Evolutionary conservation across 352 stramenopile species (phyloP), one percentile per base, ranked within the genome.

Genomic region (Phytophthora syringae): DNA sequence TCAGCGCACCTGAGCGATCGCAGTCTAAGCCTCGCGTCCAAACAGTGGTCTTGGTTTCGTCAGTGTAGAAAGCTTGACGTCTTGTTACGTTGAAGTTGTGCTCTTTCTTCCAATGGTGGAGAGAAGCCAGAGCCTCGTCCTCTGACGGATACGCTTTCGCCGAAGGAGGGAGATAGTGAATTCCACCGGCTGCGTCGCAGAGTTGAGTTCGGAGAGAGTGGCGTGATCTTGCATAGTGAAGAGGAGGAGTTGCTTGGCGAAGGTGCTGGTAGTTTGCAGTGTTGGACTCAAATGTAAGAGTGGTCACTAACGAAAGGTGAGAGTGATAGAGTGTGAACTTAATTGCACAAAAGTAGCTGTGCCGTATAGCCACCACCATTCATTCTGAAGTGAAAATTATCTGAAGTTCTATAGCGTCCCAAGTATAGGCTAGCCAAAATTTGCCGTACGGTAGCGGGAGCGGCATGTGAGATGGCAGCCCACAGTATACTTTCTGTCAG

Each of bases 21-120:
- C 55, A 54, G 16, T 52, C 55, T 11, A 63, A 39, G 22, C 55
- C 55, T 30, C 55, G 20, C 21, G 54, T 55, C 55, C 44, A 63
- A 4, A 63, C 55, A 20, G 18, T 40, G 7, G 34, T 40, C 6
- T 25, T 39, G 2, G 55, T 13, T 9, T 39, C 44, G 42, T 49
- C 44, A 1, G 27, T 25, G 28, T 63, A 47, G 55, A 55, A 63
- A 7, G 43, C 28, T 32, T 9, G 28, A 32, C 28, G 9, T 32
- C 9, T 32, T 32, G 28, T 32, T 32, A 10, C 5, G 28, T 5
- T 32, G 28, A 32, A 32, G 28, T 32, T 32, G 9, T 32, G 28
- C 28, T 9, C 28, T 32, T 9, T 32, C 28, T 9, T 32, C 28
- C 28, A 32, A 32, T 32, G 28, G 28, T 32, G 28, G 9, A 32